These are phyloP conservation scores for Thuja plicata DNA, from an alignment of 83 land plant genomes.

Conservation along the genomic window DNA sequence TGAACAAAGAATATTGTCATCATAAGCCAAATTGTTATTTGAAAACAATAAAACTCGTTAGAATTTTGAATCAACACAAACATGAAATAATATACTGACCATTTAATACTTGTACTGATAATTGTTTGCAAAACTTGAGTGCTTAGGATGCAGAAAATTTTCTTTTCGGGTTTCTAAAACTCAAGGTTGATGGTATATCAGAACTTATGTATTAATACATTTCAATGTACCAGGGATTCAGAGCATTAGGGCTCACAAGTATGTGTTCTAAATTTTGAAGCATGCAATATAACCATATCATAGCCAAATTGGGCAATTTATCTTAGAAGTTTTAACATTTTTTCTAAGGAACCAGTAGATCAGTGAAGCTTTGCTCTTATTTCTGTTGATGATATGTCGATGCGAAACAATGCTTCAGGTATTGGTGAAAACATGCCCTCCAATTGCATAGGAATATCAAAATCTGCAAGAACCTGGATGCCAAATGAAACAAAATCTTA, in stretches of 20 bases:
- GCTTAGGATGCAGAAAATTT: not conserved
- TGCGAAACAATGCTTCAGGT: conserved; percentile 68
- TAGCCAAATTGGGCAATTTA: not conserved
- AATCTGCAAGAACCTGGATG: conserved; percentile 72
- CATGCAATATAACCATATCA: not conserved
- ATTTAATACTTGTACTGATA: not conserved
- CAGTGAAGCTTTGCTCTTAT: conserved; percentile 43
- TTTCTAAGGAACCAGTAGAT: conserved; percentile 23
- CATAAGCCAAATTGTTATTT: not conserved
- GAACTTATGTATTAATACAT: not conserved
- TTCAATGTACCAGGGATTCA: not conserved
- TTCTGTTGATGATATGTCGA: conserved; percentile 91
- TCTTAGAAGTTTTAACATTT: not conserved
- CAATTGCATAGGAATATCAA: conserved; percentile 70
- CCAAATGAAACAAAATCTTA: not conserved
- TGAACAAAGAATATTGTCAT: not conserved
- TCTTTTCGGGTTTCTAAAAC: not conserved
- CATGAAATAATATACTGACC: not conserved
- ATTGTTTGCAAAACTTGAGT: not conserved
- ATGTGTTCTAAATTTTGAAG: not conserved
- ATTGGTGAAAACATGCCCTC: conserved; percentile 71
- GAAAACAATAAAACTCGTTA: not conserved
- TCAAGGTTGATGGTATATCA: not conserved
- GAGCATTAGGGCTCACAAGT: not conserved
- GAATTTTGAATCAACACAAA: not conserved